Evolutionary conservation across 2,329 filamentous ascomycete genomes (phyloP).

Genomic region (Metarhizium sp.): DNA sequence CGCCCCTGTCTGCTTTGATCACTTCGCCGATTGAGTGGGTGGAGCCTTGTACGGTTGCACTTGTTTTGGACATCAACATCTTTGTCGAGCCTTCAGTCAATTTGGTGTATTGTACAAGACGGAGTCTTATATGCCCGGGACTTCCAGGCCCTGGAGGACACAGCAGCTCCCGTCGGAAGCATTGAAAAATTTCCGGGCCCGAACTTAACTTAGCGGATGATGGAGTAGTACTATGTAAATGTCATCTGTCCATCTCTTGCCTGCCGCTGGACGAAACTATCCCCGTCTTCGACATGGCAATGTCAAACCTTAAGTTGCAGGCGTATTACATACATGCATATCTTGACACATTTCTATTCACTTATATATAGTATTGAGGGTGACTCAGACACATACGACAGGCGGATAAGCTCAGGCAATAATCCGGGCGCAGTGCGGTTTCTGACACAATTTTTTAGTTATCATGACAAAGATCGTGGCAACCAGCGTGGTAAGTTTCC

Average conservation of each 20-base stretch:
- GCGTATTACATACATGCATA: no score
- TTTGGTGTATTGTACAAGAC: neutral
- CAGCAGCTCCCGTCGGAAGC: neutral
- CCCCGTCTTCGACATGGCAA: neutral
- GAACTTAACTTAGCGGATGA: no score
- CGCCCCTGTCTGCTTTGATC: neutral
- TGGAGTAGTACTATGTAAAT: no score
- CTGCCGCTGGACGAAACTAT: neutral
- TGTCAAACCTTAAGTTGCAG: neutral
- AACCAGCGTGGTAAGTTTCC: no score
- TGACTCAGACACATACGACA: no score
- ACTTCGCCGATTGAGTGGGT: neutral
- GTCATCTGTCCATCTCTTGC: neutral
- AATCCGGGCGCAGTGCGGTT: no score
- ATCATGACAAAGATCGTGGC: no score
- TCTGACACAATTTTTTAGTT: neutral
- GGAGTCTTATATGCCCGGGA: no score
- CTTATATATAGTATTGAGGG: no score
- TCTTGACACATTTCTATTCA: no score
- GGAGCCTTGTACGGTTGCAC: neutral
- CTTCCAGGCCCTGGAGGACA: neutral
- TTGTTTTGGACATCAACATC: neutral
- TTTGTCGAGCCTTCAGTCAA: neutral
- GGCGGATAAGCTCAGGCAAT: no score
- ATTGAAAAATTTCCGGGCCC: neutral